phyloP scores from a whole-genome alignment of 2,329 filamentous ascomycete genomes.

The Aspergillus latus region DNA sequence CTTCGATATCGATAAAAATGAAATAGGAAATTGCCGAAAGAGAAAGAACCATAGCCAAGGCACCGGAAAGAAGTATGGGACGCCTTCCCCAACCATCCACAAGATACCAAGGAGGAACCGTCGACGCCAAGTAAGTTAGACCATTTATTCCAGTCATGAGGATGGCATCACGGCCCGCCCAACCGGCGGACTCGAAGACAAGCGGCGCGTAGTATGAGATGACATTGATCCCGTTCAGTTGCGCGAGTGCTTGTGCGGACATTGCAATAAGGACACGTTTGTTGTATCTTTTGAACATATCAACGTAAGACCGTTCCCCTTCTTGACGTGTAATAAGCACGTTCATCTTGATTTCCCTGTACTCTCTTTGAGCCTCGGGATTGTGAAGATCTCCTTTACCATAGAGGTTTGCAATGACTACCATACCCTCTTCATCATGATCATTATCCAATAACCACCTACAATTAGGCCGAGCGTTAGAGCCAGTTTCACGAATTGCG shows the following conservation, averaged over 20 bases:
- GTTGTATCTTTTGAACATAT: slow-evolving; percentile 93
- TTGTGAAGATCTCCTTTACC: slow-evolving; percentile 95
- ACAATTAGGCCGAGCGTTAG: slow-evolving; percentile 11
- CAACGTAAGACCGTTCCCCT: slow-evolving; percentile 83
- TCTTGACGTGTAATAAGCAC: slow-evolving; percentile 91
- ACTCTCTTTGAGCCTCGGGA: slow-evolving; percentile 87
- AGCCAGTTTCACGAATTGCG: background rate
- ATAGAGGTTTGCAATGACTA: slow-evolving; percentile 96
- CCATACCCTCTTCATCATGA: slow-evolving; percentile 95
- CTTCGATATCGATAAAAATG: slow-evolving; percentile 75
- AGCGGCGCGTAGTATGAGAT: slow-evolving; percentile 98
- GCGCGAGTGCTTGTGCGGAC: slow-evolving; percentile 93
- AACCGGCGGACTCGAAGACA: slow-evolving; percentile 96
- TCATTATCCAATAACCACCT: slow-evolving; percentile 98
- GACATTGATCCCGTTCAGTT: slow-evolving; percentile 98
- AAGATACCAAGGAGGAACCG: slow-evolving; percentile 94
- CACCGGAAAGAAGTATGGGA: slow-evolving; percentile 84
- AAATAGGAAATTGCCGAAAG: slow-evolving; percentile 93
- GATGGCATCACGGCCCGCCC: slow-evolving; percentile 84
- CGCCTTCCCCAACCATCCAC: slow-evolving; percentile 90
- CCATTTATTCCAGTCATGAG: slow-evolving; percentile 97
- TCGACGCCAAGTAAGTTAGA: slow-evolving; percentile 85
- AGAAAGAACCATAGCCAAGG: slow-evolving; percentile 83
- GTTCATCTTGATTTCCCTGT: slow-evolving; percentile 98
- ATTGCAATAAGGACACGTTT: slow-evolving; percentile 97